Base-by-base conservation (phyloP, 139 green algal species). In the Coelastrella sp. region DNA sequence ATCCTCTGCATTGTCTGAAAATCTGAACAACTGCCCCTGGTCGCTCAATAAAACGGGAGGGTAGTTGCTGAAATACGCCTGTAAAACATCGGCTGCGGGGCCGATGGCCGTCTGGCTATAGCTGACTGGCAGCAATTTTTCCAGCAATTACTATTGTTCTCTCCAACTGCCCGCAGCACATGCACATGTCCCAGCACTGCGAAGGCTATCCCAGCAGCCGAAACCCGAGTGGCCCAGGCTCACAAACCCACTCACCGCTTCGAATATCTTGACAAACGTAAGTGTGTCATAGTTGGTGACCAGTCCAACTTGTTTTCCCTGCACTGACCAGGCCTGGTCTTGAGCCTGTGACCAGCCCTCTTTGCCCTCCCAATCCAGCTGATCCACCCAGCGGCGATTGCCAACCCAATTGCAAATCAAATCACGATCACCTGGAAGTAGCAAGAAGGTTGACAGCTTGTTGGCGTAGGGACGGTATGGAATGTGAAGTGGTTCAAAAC, bases 361-460 rank as follows among this genome's bases (percentile, higher is more conserved):
- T 2, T 76, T 20, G 68, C 92, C 93, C 19, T 89, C 61, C 95
- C 95, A 97, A 65, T 95, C 56, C 91, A 97, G 77, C 64, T 77
- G 85, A 74, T 97, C 93, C 58, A 98, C 94, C 96, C 96, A 98
- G 80, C 92, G 85, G 6, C 82, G 54, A 90, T 96, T 97, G 77
- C 94, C 95, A 5, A 96, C 32, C 75, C 84, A 87, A 92, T 97
- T 97, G 93, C 95, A 98, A 82, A 98, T 98, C 32, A 98, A 92
- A 90, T 98, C 97, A 89, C 95, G 82, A 65, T 96, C 92, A 64
- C 89, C 89, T 80, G 60, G 22, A 58, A 0, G 20, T 47, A 47
- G 32, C 58, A 80, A 13, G 73, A 11, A 56, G 16, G 7, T 78
- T 23, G 19, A 11, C n/a, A 11, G 73, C 17, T 78, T 32, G 73